These are phyloP conservation scores for Annona squamosa DNA, from an alignment of 164 flowering plant genomes.

Conservation along the genomic window DNA sequence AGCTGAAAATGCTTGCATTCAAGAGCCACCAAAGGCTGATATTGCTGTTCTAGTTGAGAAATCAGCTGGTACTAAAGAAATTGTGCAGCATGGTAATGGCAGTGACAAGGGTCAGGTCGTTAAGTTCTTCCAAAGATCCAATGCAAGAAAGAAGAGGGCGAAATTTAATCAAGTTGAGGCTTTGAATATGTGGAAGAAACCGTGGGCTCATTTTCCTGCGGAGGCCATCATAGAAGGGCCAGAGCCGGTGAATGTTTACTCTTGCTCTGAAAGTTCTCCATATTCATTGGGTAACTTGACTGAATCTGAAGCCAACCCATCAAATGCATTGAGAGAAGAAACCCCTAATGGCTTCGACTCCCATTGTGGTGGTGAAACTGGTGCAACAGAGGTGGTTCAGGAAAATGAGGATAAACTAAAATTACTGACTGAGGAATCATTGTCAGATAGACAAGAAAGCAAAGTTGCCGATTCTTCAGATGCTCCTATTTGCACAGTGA, in stretches of 20 bases:
- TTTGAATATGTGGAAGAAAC: not conserved
- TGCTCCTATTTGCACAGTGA: constrained; percentile 15
- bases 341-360: constrained; percentile 16
- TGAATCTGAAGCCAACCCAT: constrained; percentile 17
- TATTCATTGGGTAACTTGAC: constrained; percentile 8
- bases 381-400: constrained; percentile 12
- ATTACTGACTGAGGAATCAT: constrained; percentile 17
- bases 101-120: constrained; percentile 15
- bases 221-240: constrained; percentile 9
- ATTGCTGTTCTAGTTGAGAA: constrained; percentile 12
- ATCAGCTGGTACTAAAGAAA: constrained; percentile 11
- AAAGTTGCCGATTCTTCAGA: constrained; percentile 21
- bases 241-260: constrained; percentile 16
- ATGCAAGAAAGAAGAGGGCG: constrained; percentile 24
- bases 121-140: constrained; percentile 15
- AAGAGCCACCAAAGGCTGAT: constrained; percentile 14
- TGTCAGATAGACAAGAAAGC: constrained; percentile 26
- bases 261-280: constrained; percentile 15
- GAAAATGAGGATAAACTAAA: constrained; percentile 7
- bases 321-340: constrained; percentile 12
- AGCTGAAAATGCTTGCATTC: constrained; percentile 10
- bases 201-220: not conserved
- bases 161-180: constrained; percentile 20
- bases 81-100: constrained; percentile 10
- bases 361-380: constrained; percentile 1